A percentile compares a stretch with the other conserved stretches of the same genome.
Conservation (phyloP, 192 early-diverging fungal genomes). For the Phycomyces nitens region DNA sequence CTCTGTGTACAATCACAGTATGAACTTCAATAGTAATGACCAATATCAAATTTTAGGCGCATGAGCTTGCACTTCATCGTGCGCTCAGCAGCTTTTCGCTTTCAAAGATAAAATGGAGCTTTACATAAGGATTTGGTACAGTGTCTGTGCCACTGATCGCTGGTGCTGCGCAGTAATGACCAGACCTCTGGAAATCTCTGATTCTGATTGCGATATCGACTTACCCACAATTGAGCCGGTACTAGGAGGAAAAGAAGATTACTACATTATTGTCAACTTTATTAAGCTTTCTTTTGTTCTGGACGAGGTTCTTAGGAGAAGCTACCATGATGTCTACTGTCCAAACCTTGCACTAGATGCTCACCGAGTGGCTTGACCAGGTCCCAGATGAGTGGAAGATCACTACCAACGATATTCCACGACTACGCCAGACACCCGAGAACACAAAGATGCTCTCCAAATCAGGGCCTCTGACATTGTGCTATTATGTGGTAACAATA, state of each 20-base stretch:
- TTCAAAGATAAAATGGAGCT: slow-evolving; percentile 43
- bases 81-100: slow-evolving; percentile 46
- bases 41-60: slow-evolving; percentile 38
- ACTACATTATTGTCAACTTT: slow-evolving; percentile 27
- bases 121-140: slow-evolving; percentile 69
- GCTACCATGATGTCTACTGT: slow-evolving; percentile 9
- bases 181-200: slow-evolving; percentile 44
- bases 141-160: slow-evolving; percentile 63
- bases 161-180: slow-evolving; percentile 42
- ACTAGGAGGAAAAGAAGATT: slow-evolving; percentile 1
- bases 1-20: no score
- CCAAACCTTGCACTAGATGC: slow-evolving; percentile 12
- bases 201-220: slow-evolving; percentile 38
- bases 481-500: slow-evolving; percentile 29
- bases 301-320: slow-evolving; percentile 26
- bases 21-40: no score
- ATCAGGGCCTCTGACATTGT: slow-evolving; percentile 26
- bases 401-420: slow-evolving; percentile 2
- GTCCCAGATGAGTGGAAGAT: slow-evolving; percentile 17
- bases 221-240: slow-evolving; percentile 16
- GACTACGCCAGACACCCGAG: not conserved
- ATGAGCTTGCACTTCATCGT: slow-evolving; percentile 76
- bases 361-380: slow-evolving; percentile 22
- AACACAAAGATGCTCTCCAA: not conserved
- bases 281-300: slow-evolving; percentile 31